phyloP scores from a whole-genome alignment of 2,329 filamentous ascomycete species.

The Cercospora janseana region DNA sequence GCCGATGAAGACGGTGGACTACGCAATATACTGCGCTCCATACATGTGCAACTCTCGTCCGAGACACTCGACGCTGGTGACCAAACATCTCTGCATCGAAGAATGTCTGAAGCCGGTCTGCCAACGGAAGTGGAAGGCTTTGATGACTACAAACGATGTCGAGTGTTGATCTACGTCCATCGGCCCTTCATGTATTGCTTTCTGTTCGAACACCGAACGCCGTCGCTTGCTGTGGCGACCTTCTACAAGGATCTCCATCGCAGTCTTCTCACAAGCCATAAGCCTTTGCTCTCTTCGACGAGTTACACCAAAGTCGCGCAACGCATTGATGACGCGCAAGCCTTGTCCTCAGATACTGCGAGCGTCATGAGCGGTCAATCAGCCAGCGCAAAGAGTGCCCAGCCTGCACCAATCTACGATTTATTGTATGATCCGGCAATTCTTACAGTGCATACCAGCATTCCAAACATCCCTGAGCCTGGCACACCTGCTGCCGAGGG shows the following conservation, averaged over 20 bases:
- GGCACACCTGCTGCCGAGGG: constrained; percentile 45
- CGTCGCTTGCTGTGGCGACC: constrained; percentile 48
- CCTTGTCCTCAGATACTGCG: constrained; percentile 33
- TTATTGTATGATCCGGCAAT: constrained; percentile 60
- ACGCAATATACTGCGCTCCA: constrained; percentile 62
- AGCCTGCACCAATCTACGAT: constrained; percentile 53
- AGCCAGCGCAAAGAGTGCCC: constrained; percentile 31
- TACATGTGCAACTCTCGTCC: constrained; percentile 57
- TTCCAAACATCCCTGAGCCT: constrained; percentile 62
- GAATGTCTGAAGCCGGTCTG: constrained; percentile 23
- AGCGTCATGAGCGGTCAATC: constrained; percentile 31
- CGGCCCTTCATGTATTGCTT: constrained; percentile 76
- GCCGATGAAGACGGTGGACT: constrained; percentile 36
- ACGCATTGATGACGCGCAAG: constrained; percentile 40
- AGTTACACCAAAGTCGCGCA: constrained; percentile 43
- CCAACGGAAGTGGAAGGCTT: constrained; percentile 16
- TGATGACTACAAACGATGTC: constrained; percentile 44
- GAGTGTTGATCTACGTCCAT: constrained; percentile 69
- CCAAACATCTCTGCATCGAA: constrained; percentile 20
- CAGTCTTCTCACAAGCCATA: constrained; percentile 51
- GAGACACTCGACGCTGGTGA: constrained; percentile 6
- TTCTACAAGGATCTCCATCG: constrained; percentile 53
- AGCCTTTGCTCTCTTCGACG: constrained; percentile 46
- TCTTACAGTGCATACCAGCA: constrained; percentile 58
- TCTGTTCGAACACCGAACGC: constrained; percentile 63